Evolutionary conservation across 2,329 filamentous ascomycete genomes (phyloP).

Genomic region (Daldinia sp.): DNA sequence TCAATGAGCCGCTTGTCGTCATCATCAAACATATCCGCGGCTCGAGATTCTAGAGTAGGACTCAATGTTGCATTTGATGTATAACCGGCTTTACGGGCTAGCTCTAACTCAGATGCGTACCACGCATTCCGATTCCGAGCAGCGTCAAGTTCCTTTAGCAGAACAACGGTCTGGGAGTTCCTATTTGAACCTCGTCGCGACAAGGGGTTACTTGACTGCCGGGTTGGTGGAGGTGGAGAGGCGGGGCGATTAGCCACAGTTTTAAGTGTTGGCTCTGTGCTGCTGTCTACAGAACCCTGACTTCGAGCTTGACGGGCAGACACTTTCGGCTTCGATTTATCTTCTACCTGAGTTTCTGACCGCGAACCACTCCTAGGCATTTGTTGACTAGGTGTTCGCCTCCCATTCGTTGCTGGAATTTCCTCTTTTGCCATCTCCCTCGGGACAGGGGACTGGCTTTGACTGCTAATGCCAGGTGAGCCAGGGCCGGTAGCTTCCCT

Average conservation of each 20-base stretch:
- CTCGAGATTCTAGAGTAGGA: conserved; percentile 78
- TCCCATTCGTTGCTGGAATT: conserved; percentile 64
- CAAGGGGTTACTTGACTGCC: conserved; percentile 66
- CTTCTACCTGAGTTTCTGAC: conserved; percentile 47
- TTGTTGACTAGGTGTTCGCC: conserved; percentile 68
- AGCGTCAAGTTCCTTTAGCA: conserved; percentile 87
- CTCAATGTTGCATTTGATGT: conserved; percentile 73
- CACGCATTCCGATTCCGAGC: conserved; percentile 90
- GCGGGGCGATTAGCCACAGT: conserved; percentile 55
- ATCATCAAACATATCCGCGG: conserved; percentile 83
- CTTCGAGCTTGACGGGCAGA: conserved; percentile 63
- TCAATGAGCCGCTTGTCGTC: conserved; percentile 93
- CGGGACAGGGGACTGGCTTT: conserved; percentile 54
- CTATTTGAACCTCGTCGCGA: conserved; percentile 66
- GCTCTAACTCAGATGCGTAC: conserved; percentile 93
- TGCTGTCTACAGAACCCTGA: conserved; percentile 74
- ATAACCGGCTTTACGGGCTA: conserved; percentile 92
- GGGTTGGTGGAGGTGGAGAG: conserved; percentile 66
- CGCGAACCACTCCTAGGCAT: conserved; percentile 49
- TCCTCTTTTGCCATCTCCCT: conserved; percentile 58
- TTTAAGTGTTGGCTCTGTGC: conserved; percentile 63
- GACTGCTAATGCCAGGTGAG: conserved; percentile 50
- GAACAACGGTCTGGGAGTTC: conserved; percentile 73
- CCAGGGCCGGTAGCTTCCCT: conserved; percentile 46
- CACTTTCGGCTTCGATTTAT: conserved; percentile 52